phyloP scores from a whole-genome alignment of 2,329 filamentous ascomycete genomes.

The Apiospora arundinis region DNA sequence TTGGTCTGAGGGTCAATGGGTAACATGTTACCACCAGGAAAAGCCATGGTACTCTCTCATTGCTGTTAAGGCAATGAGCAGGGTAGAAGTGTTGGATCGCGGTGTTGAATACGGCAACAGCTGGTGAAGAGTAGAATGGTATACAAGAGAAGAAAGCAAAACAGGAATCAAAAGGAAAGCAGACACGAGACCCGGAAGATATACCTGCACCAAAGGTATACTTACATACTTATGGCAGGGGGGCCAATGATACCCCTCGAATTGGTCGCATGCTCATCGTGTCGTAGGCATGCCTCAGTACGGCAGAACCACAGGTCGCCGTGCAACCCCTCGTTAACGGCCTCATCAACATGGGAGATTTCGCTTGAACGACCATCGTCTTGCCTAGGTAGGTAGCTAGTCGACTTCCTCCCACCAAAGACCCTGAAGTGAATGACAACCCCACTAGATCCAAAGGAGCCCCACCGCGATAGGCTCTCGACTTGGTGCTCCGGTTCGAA shows the following conservation, averaged over 20 bases:
- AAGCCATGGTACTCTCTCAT: conserved; percentile 78
- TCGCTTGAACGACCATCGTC: background rate
- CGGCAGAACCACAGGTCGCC: background rate
- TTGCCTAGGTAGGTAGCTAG: background rate
- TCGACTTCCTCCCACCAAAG: background rate
- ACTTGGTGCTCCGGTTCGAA: conserved; percentile 18
- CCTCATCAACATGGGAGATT: background rate
- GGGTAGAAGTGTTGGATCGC: conserved; percentile 31
- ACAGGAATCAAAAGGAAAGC: background rate
- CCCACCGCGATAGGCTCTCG: conserved; percentile 7
- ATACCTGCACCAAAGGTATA: conserved; percentile 17
- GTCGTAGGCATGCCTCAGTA: background rate
- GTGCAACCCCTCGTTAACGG: background rate
- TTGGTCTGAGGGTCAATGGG: conserved; percentile 53
- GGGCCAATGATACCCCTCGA: conserved; percentile 8
- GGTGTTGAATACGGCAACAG: conserved; percentile 30
- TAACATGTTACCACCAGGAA: conserved; percentile 70
- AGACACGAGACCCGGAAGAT: conserved; percentile 15
- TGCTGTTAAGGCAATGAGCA: conserved; percentile 40
- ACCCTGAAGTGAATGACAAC: conserved; percentile 19
- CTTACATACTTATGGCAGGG: background rate
- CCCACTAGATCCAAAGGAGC: conserved; percentile 19
- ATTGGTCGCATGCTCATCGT: conserved; percentile 15
- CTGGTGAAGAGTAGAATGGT: conserved; percentile 9
- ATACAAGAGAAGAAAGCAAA: background rate